Evolutionary conservation across 257 asterid genomes (phyloP).

Genomic region (Penstemon barbatus): DNA sequence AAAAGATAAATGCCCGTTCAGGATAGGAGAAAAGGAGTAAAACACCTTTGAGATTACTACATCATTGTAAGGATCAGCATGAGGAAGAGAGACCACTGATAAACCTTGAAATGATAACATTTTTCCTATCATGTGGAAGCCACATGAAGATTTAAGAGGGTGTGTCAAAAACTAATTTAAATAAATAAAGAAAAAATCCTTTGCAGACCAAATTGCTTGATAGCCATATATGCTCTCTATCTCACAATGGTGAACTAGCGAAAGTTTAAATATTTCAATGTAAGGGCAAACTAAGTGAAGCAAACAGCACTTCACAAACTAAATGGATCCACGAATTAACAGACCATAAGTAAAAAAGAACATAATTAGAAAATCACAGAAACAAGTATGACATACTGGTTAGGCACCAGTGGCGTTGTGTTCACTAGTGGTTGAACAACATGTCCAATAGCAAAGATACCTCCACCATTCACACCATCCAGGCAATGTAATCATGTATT

Average conservation of each 20-base stretch:
- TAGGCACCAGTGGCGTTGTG: slow-evolving; percentile 77
- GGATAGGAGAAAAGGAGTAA: not conserved
- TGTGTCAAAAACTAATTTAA: slow-evolving; percentile 1
- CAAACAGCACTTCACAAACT: slow-evolving; percentile 26
- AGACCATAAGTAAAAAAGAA: slow-evolving; percentile 3
- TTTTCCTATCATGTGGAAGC: slow-evolving; percentile 11
- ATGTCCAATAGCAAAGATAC: slow-evolving; percentile 98
- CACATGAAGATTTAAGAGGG: slow-evolving; percentile 10
- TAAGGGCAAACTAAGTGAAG: slow-evolving; percentile 7
- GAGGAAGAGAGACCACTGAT: not conserved
- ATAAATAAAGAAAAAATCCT: slow-evolving; percentile 13
- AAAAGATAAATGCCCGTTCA: not conserved
- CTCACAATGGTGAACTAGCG: slow-evolving; percentile 11
- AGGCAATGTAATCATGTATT: slow-evolving; percentile 74
- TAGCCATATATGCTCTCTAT: slow-evolving; percentile 18
- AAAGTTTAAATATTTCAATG: slow-evolving; percentile 23
- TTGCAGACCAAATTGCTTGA: slow-evolving; percentile 18
- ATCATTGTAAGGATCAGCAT: slow-evolving; percentile 19
- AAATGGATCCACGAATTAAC: slow-evolving; percentile 15
- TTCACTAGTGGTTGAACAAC: slow-evolving; percentile 97
- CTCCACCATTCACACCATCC: slow-evolving; percentile 98
- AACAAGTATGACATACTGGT: slow-evolving; percentile 77
- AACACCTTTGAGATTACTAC: not conserved
- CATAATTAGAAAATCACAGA: slow-evolving; percentile 23
- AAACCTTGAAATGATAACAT: not conserved